Evolutionary conservation across 2,329 filamentous ascomycete genomes (phyloP), one percentile per base, ranked within the genome.

Genomic region (Verticillium dahliae): DNA sequence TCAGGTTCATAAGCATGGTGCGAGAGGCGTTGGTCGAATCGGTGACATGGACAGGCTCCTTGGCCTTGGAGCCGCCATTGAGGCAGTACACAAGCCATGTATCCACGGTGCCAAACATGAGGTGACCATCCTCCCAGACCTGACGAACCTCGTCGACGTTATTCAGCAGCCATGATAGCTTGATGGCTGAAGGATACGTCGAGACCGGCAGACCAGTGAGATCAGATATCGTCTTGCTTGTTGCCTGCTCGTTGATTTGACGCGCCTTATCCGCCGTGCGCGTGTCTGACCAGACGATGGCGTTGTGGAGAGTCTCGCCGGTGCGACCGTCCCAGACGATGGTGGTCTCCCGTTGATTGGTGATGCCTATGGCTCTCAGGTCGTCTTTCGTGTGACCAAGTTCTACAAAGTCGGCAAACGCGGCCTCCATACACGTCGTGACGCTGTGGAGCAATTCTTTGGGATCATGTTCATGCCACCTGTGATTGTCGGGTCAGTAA

Each of bases 1-100:
- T 83, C 60, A 97, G 81, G 76, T 96, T 92, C 89, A 96, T 93
- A 75, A 97, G 95, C 92, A 96, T 96, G 63, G 92, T 97, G 70
- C 92, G 82, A 60, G 90, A 94, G 22, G 92, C 92, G 73, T 97
- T 97, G 63, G 90, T 92, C 57, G 89, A 86, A 73, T 97, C 92
- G 0, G 92, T 95, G 62, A 96, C 91, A 71, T 91, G 88, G 54
- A 92, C 75, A 57, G 86, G 83, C 15, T 69, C 70, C n/a, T 67
- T 71, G 61, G 78, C 76, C 59, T 82, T 85, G 37, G 79, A 81
- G 58, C 90, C 88, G 62, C 90, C 91, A 70, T 96, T 92, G 58
- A 97, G 83, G 68, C 88, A 87, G 78, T 91, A 96, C 60, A 96
- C 84, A 62, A 97, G 80, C 92, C 92, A 97, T 1, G 90, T 85